A percentile compares a stretch with the other conserved stretches of the same genome.
These are phyloP conservation scores for Umbelopsis ramanniana DNA, from an alignment of 192 early-diverging fungal species.

Conservation along the genomic window DNA sequence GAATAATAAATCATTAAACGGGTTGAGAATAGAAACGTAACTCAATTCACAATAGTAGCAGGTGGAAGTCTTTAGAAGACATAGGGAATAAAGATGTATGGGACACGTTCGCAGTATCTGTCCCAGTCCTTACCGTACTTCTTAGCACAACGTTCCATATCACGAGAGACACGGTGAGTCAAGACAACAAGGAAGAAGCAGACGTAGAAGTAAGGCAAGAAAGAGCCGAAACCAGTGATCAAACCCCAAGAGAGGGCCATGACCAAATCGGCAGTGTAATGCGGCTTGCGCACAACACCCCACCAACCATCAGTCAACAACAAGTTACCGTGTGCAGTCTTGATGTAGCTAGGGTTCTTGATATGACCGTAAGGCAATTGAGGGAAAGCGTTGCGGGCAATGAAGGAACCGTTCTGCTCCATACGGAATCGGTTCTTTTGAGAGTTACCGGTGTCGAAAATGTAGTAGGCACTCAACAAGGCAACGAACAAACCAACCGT, in stretches of 20 bases:
- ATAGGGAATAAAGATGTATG: slow-evolving; percentile 81
- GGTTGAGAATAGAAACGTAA: not conserved
- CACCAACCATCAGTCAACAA: slow-evolving; percentile 73
- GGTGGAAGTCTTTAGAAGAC: slow-evolving; percentile 51
- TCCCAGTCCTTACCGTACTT: slow-evolving; percentile 94
- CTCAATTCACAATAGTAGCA: slow-evolving; percentile 11
- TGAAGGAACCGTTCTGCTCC: slow-evolving; percentile 47
- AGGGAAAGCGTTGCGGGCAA: slow-evolving; percentile 48
- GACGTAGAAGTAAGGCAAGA: slow-evolving; percentile 90
- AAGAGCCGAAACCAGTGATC: slow-evolving; percentile 74
- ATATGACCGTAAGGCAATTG: slow-evolving; percentile 55
- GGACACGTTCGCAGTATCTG: slow-evolving; percentile 74
- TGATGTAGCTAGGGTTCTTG: slow-evolving; percentile 65
- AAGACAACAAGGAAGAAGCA: slow-evolving; percentile 84
- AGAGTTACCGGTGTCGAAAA: slow-evolving; percentile 58
- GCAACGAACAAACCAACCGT: slow-evolving; percentile 40
- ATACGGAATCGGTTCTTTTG: slow-evolving; percentile 58
- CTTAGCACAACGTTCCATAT: slow-evolving; percentile 81
- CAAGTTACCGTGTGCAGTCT: slow-evolving; percentile 64
- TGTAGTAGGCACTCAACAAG: slow-evolving; percentile 44
- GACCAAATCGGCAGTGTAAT: slow-evolving; percentile 88
- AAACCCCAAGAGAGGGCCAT: slow-evolving; percentile 85
- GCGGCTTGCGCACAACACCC: slow-evolving; percentile 71
- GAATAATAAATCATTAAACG: too few species aligned
- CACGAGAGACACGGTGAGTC: slow-evolving; percentile 80